Base-by-base conservation (phyloP, 2,329 filamentous ascomycete genomes). In the Aspergillus sergii region DNA sequence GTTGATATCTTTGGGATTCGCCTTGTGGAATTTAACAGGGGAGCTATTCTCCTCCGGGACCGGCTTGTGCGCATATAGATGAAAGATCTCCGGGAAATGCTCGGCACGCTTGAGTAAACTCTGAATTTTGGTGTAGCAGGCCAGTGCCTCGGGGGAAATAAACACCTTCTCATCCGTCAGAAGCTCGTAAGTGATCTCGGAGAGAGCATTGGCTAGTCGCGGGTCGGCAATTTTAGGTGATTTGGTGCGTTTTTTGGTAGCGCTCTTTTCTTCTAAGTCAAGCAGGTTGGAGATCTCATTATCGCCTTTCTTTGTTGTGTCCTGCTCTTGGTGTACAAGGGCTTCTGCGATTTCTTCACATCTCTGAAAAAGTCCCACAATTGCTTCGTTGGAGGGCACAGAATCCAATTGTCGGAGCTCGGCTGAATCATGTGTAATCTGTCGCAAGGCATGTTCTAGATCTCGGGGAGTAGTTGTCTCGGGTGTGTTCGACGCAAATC, bases 31-130 rank as follows among this genome's bases (percentile, higher is more conserved):
- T 66, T 80, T 79, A 58, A 92, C 81, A 10, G 85, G 85, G 19
- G 84, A 85, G 21, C 86, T 84, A 57, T 83, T 83, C 70, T 87
- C 82, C 57, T 84, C 79, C 2, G 93, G 91, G 66, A 88, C 82
- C 11, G 92, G 90, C 78, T 98, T 99, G 69, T 87, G 87, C 56
- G 92, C 92, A 76, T 94, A 98, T 59, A 97, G 84, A 61, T 89
- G 82, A 73, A 99, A 90, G 48, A 93, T 87, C 64, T 89, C 86
- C 8, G 94, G 93, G 66, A 98, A 86, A 51, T 91, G 89, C 67
- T 92, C 87, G 3, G 93, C 89, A 61, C 86, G 88, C 65, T 88
- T 86, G 50, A 98, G 85, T 12, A 89, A 84, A 32, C 89, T 84
- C 76, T 97, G 93, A 51, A 92, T 87, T 43, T 86, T 83, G 65